Conservation (phyloP, 139 green algal genomes). For the Chlamydomonas sp. region DNA sequence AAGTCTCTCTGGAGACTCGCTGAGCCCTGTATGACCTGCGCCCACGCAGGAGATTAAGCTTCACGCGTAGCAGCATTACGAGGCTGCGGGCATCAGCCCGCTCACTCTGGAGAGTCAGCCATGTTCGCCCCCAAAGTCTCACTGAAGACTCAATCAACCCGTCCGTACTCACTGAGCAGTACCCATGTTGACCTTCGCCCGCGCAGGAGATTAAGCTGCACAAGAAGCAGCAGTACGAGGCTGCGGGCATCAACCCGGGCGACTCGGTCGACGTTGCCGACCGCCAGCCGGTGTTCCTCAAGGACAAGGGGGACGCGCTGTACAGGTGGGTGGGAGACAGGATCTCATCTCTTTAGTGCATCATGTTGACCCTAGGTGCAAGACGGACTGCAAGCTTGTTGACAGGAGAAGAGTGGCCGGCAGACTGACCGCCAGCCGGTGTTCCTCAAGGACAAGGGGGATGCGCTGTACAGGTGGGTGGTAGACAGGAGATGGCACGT, state of each 20-base stretch:
- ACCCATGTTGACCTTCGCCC: too few relatives aligned
- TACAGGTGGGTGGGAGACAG: constrained; percentile 49
- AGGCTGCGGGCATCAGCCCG: too few relatives aligned
- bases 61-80: too few relatives aligned
- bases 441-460: constrained; percentile 74
- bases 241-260: constrained; percentile 4
- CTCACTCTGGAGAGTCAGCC: too few relatives aligned
- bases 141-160: too few relatives aligned
- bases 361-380: not conserved
- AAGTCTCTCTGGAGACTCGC: too few relatives aligned
- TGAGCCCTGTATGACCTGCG: too few relatives aligned
- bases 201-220: constrained; percentile 52
- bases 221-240: constrained; percentile 25
- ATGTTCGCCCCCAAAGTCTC: too few relatives aligned
- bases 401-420: not conserved
- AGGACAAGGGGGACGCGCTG: constrained; percentile 67
- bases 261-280: constrained; percentile 50
- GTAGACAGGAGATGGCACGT: too few relatives aligned
- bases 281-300: constrained; percentile 65
- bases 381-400: not conserved
- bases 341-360: constrained; percentile 13
- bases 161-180: too few relatives aligned
- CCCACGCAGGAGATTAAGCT: too few relatives aligned
- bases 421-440: constrained; percentile 53
- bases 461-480: constrained; percentile 37